phyloP scores from a whole-genome alignment of 2,329 filamentous ascomycete genomes.

The Arachnopeziza araneosa region DNA sequence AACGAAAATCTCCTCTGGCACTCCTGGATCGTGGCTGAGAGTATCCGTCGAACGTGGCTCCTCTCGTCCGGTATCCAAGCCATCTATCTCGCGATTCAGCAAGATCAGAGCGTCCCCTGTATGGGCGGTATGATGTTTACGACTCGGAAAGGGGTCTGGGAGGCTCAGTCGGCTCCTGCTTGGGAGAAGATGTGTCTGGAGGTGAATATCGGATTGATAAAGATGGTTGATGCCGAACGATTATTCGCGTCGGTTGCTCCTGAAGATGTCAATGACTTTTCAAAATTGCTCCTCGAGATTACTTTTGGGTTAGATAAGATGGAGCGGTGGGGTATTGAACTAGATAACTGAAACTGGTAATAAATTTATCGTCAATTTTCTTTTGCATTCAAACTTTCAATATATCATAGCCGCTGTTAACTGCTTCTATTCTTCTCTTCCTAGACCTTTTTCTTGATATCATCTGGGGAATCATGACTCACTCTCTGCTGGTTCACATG shows the following conservation, averaged over 20 bases:
- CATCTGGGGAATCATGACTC: too few species aligned
- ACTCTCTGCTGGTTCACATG: too few species aligned
- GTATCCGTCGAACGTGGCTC: constrained; percentile 28
- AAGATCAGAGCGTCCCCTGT: constrained; percentile 16
- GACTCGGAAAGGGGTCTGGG: constrained; percentile 27
- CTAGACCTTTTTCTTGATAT: too few species aligned
- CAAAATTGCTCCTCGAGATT: background rate
- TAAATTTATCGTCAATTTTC: too few species aligned
- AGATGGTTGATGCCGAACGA: constrained; percentile 1
- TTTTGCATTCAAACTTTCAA: too few species aligned
- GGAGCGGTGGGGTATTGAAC: background rate
- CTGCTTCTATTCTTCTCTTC: too few species aligned
- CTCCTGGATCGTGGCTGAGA: constrained; percentile 30
- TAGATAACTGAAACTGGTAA: background rate
- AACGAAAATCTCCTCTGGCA: constrained; percentile 18
- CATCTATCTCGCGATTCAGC: constrained; percentile 17
- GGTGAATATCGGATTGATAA: constrained; percentile 10
- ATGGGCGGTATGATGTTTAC: constrained; percentile 25
- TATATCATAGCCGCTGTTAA: too few species aligned
- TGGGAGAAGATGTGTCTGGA: constrained; percentile 22
- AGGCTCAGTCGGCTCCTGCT: constrained; percentile 19
- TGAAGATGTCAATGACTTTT: constrained; percentile 9
- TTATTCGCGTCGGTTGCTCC: constrained; percentile 1
- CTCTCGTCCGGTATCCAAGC: constrained; percentile 19
- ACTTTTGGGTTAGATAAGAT: constrained; percentile 1